Evolutionary conservation across 306 rosid species (phyloP), one percentile per base, ranked within the genome.

Genomic region (Pyrus communis): DNA sequence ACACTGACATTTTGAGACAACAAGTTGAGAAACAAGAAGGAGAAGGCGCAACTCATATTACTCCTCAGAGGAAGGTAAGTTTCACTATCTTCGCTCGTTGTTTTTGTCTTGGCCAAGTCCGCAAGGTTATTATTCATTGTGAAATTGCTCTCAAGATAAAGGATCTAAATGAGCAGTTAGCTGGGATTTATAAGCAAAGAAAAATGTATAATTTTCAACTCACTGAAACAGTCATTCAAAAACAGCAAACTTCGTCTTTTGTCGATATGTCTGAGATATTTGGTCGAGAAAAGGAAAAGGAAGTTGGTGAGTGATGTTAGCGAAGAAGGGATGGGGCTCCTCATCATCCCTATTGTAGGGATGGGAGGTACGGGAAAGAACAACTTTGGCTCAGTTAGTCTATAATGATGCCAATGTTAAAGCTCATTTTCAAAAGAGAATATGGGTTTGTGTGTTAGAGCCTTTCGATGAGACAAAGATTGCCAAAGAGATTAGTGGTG

Each of bases 381-480:
- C 66, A 61, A 61, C 71, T 62, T 70, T 62, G 15, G 62, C 71
- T 11, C 43, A 61, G 33, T 11, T 43, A 15, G 71, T 5, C 11
- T 75, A 62, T 7, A 31, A 64, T 49, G 78, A 75, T 51, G 28
- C 46, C 6, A 49, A 9, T 4, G 49, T 75, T 7, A 28, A 17
- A 1, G 21, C 6, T 5, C 43, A 63, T 27, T 75, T 75, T 12
- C 28, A 61, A 3, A 13, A 14, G 28, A 31, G 42, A 75, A 23
- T 75, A 13, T 75, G 78, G 78, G 71, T 75, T 19, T 25, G 71
- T 28, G 71, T 75, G 4, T 63, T 22, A 4, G 71, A 75, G 0
- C 57, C 55, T 18, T 73, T 74, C 14, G 13, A 74, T 35, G 54
- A 21, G n/a, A 35, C 9, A 2, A 59, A n/a, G 21, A 66, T 76